A percentile compares a stretch with the other conserved stretches of the same genome.
Evolutionary conservation across 352 stramenopile genomes (phyloP).

Genomic region (Phytophthora capsici): DNA sequence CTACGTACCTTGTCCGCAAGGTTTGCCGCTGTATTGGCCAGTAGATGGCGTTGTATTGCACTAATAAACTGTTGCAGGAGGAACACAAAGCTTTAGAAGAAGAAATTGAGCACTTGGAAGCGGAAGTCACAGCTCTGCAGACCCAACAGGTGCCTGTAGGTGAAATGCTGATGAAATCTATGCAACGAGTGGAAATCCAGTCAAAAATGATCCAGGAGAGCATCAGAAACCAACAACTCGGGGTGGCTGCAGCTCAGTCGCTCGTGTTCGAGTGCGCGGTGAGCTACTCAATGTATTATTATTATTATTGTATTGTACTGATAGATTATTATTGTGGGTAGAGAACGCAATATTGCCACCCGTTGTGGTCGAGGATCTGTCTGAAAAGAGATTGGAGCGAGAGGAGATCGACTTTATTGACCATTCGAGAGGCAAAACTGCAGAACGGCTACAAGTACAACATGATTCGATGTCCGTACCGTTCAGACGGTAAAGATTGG

Average conservation of each 20-base stretch:
- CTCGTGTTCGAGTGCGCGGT: conserved; percentile 30
- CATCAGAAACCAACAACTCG: conserved; percentile 22
- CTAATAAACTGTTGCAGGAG: conserved; percentile 10
- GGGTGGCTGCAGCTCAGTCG: conserved; percentile 31
- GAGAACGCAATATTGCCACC: conserved; percentile 26
- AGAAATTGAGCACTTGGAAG: conserved; percentile 13
- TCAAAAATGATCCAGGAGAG: conserved; percentile 7
- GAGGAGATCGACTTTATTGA: conserved; percentile 24
- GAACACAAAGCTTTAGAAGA: conserved; percentile 8
- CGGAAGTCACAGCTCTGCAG: conserved; percentile 10
- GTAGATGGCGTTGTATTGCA: not conserved
- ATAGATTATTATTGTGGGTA: not conserved
- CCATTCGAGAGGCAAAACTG: conserved; percentile 29
- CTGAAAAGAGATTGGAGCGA: conserved; percentile 21
- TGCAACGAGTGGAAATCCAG: not conserved
- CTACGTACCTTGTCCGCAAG: conserved; percentile 35
- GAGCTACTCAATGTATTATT: no score
- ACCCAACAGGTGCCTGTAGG: conserved; percentile 2
- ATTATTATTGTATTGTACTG: no score
- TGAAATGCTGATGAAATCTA: not conserved
- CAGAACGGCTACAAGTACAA: conserved; percentile 27
- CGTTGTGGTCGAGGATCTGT: conserved; percentile 36
- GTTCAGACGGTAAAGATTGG: conserved; percentile 9
- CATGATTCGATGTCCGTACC: conserved; percentile 5
- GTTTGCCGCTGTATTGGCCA: not conserved